phyloP scores from a whole-genome alignment of 169 alveolate genomes.

The Cryptosporidium baileyi region DNA sequence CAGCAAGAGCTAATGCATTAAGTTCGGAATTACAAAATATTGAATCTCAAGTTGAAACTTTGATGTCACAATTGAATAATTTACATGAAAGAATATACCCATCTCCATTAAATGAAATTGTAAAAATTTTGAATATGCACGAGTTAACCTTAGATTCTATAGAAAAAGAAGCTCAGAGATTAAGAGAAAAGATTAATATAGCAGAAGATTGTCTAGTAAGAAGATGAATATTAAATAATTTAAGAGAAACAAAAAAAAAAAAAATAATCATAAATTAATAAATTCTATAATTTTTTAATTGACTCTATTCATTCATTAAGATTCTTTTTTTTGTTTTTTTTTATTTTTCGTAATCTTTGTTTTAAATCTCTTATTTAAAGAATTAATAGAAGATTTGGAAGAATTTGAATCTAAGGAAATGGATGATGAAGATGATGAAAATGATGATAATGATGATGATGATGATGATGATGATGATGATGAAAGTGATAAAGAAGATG shows the following conservation, averaged over 20 bases:
- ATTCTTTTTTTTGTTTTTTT: not conserved
- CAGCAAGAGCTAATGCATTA: conserved; percentile 67
- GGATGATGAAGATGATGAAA: not conserved
- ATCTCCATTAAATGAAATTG: conserved; percentile 41
- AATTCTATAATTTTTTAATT: not conserved
- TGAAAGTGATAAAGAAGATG: not conserved
- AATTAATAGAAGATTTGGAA: too few species aligned
- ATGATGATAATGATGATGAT: not conserved
- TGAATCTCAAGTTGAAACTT: conserved; percentile 51
- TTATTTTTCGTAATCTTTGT: too few species aligned
- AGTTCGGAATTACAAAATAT: conserved; percentile 57
- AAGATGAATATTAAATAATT: conserved; percentile 12
- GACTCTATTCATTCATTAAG: not conserved
- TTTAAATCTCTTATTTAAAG: too few species aligned
- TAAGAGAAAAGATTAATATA: conserved; percentile 23
- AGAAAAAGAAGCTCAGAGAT: conserved; percentile 52
- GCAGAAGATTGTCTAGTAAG: conserved; percentile 68
- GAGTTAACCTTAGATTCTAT: conserved; percentile 46
- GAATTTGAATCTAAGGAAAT: not conserved
- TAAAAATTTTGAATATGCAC: conserved; percentile 55
- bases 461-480: conserved; percentile 2
- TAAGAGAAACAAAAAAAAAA: too few species aligned
- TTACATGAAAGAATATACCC: conserved; percentile 66
- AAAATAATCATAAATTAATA: not conserved
- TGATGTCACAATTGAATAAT: conserved; percentile 53